Evolutionary conservation across 495 filamentous ascomycete species (phyloP).

Genomic region (Monascus purpureus): DNA sequence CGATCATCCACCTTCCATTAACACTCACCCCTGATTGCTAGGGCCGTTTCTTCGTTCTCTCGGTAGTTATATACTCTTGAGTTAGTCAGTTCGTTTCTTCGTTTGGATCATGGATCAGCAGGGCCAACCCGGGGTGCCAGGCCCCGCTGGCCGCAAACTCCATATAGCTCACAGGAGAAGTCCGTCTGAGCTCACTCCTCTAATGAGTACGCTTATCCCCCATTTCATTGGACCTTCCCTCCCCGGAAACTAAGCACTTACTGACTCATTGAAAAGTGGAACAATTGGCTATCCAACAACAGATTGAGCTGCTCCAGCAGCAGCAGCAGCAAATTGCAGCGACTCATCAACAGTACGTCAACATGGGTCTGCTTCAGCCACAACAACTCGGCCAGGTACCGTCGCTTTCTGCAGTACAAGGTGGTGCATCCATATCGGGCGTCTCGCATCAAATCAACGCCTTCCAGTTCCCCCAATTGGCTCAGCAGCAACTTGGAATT

Average conservation of each 20-base stretch:
- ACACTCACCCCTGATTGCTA: no score
- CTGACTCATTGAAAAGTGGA: no score
- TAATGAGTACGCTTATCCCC: conserved; percentile 82
- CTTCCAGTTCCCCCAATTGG: conserved; percentile 82
- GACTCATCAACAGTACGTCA: conserved; percentile 92
- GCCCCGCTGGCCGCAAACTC: conserved; percentile 76
- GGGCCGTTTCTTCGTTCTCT: no score
- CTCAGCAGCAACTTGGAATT: conserved; percentile 58
- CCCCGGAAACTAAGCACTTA: no score
- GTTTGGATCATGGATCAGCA: conserved; percentile 65
- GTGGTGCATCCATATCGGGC: conserved; percentile 46
- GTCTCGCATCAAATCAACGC: conserved; percentile 67
- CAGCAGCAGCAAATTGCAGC: conserved; percentile 97
- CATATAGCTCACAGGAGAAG: conserved; percentile 97
- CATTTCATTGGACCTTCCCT: no score
- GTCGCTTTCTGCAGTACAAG: conserved; percentile 54
- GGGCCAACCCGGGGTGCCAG: conserved; percentile 60
- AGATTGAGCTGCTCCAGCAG: conserved; percentile 94
- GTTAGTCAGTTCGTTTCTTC: not conserved
- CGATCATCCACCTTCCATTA: not conserved
- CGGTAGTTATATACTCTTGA: not conserved
- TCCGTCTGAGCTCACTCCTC: conserved; percentile 90
- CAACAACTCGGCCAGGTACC: conserved; percentile 60
- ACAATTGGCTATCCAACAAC: conserved; percentile 96
- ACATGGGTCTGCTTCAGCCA: conserved; percentile 84